Conservation (phyloP, 805 yeast species). For the Spathaspora gorwiae region DNA sequence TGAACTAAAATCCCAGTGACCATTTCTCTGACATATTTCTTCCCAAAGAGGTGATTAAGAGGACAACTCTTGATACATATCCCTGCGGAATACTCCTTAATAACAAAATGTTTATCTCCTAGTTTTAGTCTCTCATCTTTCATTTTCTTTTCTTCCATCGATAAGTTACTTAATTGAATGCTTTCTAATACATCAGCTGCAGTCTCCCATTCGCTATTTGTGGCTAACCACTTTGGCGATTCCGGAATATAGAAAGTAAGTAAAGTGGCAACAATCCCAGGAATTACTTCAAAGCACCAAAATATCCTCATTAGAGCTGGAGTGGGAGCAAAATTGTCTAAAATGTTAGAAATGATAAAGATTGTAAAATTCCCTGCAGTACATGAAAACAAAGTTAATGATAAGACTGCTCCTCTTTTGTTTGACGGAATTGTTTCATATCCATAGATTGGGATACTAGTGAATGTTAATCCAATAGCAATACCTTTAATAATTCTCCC, state of each 20-base stretch:
- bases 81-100: slow-evolving; percentile 19
- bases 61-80: slow-evolving; percentile 15
- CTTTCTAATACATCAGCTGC: slow-evolving; percentile 22
- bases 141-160: slow-evolving; percentile 8
- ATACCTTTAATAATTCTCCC: slow-evolving; percentile 29
- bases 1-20: slow-evolving; percentile 36
- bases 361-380: slow-evolving; percentile 2
- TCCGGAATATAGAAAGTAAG: slow-evolving; percentile 23
- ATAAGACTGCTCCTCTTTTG: slow-evolving; percentile 18
- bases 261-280: slow-evolving; percentile 15
- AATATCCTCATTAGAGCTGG: slow-evolving; percentile 1
- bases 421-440: slow-evolving; percentile 23
- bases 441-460: slow-evolving; percentile 28
- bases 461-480: slow-evolving; percentile 27
- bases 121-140: slow-evolving; percentile 4
- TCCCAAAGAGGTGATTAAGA: slow-evolving; percentile 29
- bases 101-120: slow-evolving; percentile 20
- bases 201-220: slow-evolving; percentile 29
- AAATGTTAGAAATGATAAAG: not conserved
- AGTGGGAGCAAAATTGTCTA: not conserved
- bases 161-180: slow-evolving; percentile 4
- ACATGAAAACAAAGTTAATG: slow-evolving; percentile 9
- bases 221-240: slow-evolving; percentile 27
- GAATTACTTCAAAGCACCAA: slow-evolving; percentile 19
- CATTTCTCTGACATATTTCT: slow-evolving; percentile 29